These are phyloP conservation scores for Colletotrichum sp. DNA, from an alignment of 2,329 filamentous ascomycete genomes.

Conservation along the genomic window DNA sequence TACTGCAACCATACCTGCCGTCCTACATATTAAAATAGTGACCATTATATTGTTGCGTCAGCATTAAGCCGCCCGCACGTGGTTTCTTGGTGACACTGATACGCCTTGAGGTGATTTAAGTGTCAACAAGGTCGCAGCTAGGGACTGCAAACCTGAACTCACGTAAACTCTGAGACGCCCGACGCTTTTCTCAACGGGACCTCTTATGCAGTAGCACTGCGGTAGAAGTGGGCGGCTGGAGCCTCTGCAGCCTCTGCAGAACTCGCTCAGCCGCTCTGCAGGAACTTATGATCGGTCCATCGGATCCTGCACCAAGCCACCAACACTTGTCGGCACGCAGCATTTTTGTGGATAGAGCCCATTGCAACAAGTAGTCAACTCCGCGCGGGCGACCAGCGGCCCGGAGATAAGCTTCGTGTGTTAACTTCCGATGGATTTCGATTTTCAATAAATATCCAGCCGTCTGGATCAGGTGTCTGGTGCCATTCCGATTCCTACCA, in stretches of 20 bases:
- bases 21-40: conserved; percentile 9
- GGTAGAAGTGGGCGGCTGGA: not conserved
- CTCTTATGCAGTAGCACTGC: not conserved
- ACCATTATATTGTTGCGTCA: not conserved
- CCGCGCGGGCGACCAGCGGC: not conserved
- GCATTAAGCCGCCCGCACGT: not conserved
- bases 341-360: not conserved
- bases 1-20: not conserved
- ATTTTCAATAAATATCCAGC: not conserved
- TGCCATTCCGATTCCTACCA: not conserved
- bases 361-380: not conserved
- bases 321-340: not conserved
- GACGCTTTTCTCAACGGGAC: not conserved
- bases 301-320: not conserved
- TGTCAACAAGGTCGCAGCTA: not conserved
- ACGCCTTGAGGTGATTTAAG: not conserved
- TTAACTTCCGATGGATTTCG: not conserved
- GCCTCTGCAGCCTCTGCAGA: not conserved
- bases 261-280: not conserved
- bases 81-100: not conserved
- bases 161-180: not conserved
- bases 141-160: not conserved
- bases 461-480: not conserved
- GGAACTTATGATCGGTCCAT: not conserved
- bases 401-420: not conserved